Base-by-base conservation (phyloP, 2,329 filamentous ascomycete species). In the Trichoderma polysporum region DNA sequence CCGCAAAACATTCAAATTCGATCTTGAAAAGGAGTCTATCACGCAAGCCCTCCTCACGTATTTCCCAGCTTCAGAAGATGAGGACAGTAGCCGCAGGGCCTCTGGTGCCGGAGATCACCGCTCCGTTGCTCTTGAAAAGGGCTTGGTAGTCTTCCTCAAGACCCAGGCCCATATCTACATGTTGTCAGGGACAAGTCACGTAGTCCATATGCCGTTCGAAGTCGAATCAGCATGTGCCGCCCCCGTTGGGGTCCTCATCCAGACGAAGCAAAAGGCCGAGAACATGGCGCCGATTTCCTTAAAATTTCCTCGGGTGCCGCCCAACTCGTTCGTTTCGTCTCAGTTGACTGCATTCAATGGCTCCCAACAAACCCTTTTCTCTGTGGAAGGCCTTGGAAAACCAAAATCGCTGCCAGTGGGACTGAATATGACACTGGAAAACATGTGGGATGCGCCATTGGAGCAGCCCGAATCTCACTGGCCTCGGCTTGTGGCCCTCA, bases 111-210 rank as follows among this genome's bases (percentile, higher is more conserved):
- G 39, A 9, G 57, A 39, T 22, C 71, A 70, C 12, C 66, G 29
- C 37, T n/a, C 67, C 19, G 69, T 73, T 7, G 66, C 70, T 0
- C 77, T 87, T 27, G 85, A 86, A 49, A 85, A 90, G 74, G 93
- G 94, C 4, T 81, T 99, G 69, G 92, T 98, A 8, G 91, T 99
- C 58, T 91, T 98, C 71, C 86, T 99, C 71, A 94, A 92, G 79
- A 94, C 92, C 0, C 94, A 98, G 75, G 93, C 92, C 25, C 94
- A 98, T 76, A 88, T 99, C 70, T 96, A 94, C 82, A 97, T 96
- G 76, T 85, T 98, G 41, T 88, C 91, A 2, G 94, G 94, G 22
- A 90, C 92, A 37, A 95, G 88, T 75, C 92, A 99, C 84, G 88
- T 97, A 67, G 85, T 98, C 56, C 93, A 97, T 76, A 88, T 99